A percentile compares a stretch with the other conserved stretches of the same genome.
phyloP scores from a whole-genome alignment of 2,329 filamentous ascomycete species.

The Thielaviopsis ethacetica region DNA sequence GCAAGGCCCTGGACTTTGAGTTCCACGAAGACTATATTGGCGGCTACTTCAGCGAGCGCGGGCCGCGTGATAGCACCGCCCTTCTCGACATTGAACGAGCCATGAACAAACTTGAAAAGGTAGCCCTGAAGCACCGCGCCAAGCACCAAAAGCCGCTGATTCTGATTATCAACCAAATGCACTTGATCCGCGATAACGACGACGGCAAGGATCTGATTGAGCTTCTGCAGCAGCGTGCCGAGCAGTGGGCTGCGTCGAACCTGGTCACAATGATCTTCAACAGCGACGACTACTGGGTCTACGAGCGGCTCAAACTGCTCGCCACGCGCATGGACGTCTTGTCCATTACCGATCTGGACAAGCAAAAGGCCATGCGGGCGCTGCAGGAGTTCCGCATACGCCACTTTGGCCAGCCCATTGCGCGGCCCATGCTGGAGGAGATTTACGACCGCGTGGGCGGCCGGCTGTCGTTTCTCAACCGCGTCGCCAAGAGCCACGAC shows the following conservation, averaged over 20 bases:
- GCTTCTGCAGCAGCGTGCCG: conserved; percentile 84
- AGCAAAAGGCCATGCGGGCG: conserved; percentile 58
- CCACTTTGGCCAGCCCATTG: conserved; percentile 51
- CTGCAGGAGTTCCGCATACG: conserved; percentile 64
- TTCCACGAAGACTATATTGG: conserved; percentile 98
- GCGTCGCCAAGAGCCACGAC: conserved; percentile 70
- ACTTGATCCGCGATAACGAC: conserved; percentile 79
- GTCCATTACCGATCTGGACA: conserved; percentile 68
- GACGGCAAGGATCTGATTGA: conserved; percentile 89
- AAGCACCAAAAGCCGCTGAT: conserved; percentile 54
- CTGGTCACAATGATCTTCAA: conserved; percentile 90
- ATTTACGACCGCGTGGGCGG: conserved; percentile 82
- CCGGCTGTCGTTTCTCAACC: conserved; percentile 70
- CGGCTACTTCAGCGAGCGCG: conserved; percentile 84
- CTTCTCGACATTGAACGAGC: conserved; percentile 90
- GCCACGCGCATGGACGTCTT: conserved; percentile 92
- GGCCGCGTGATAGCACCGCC: conserved; percentile 80
- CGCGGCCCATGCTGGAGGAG: conserved; percentile 44
- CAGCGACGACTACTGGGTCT: conserved; percentile 97
- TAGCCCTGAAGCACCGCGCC: conserved; percentile 57
- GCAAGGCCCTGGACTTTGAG: conserved; percentile 89
- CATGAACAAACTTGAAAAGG: conserved; percentile 95
- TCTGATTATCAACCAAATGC: conserved; percentile 88
- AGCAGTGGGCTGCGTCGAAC: conserved; percentile 88
- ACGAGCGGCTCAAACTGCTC: conserved; percentile 82